Evolutionary conservation across 768 basidiomycete species (phyloP), one percentile per base, ranked within the genome.

Genomic region (Lepiota subincarnata): DNA sequence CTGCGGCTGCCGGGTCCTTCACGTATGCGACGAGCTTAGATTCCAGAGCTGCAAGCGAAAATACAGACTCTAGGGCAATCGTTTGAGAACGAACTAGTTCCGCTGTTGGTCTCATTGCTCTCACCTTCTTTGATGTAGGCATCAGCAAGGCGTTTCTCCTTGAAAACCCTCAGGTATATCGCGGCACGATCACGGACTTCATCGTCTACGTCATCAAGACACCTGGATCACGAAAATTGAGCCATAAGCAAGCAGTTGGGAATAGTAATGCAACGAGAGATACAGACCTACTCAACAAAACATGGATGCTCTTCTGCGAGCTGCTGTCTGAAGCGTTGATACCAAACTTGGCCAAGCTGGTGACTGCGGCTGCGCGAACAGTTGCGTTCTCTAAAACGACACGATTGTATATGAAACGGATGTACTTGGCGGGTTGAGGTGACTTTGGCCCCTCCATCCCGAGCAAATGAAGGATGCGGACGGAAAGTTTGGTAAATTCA

Each of bases 401-500:
- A 24, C 97, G 93, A 72, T 99, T 99, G 73, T 99, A 99, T 65
- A 99, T 99, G 77, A 95, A 98, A 40, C 97, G 89, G 66, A 99
- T 99, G 67, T 96, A 99, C 72, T 98, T 98, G 48, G 92, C 87
- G 10, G 97, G 97, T 68, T 97, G 90, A n/a, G 88, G 85, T 24
- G 95, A 87, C 66, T 92, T 91, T 28, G 97, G 96, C 8, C 96
- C 97, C 71, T 99, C 97, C 54, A 94, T 80, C 31, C 97, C 97
- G 43, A 99, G 84, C 35, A 99, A 74, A 66, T 99, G 91, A 20
- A 99, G 80, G 61, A 99, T 92, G 43, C 96, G 90, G 57, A 99
- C 97, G 26, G 94, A 97, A 46, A 99, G 84, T 71, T 98, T 99
- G 28, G 96, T 98, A 66, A 98, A 99, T 68, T 99, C 97, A 80